A percentile compares a stretch with the other conserved stretches of the same genome.
Conservation (phyloP, 805 yeast genomes). For the Tetrapisispora arboricola region DNA sequence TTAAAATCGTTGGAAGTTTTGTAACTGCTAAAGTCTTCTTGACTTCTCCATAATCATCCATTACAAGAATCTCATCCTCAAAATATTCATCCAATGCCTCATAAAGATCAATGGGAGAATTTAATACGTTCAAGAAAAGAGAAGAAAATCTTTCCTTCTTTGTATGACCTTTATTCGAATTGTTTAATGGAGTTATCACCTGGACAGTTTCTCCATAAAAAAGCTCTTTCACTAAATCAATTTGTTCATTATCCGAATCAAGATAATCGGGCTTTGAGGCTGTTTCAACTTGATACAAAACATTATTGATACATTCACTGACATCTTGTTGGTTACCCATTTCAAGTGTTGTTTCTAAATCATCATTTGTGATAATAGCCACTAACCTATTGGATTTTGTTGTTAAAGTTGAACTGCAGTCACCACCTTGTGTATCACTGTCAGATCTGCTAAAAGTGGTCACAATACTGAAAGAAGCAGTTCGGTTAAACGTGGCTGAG, state of each 20-base stretch:
- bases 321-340: conserved; percentile 94
- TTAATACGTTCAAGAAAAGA: conserved; percentile 74
- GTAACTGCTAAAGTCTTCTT: conserved; percentile 63
- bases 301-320: conserved; percentile 93
- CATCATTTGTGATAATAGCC: conserved; percentile 38
- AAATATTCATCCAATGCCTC: conserved; percentile 87
- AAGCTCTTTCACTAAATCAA: conserved; percentile 65
- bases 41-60: conserved; percentile 62
- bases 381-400: conserved; percentile 13
- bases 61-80: conserved; percentile 50
- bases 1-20: conserved; percentile 70
- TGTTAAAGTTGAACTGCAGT: not conserved
- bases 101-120: conserved; percentile 78
- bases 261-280: conserved; percentile 59
- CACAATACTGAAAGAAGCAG: not conserved
- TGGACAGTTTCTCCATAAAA: conserved; percentile 85
- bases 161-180: conserved; percentile 32
- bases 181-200: conserved; percentile 44
- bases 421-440: not conserved
- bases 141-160: conserved; percentile 70
- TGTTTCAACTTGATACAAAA: conserved; percentile 80
- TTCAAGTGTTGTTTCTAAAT: conserved; percentile 63
- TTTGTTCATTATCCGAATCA: conserved; percentile 71
- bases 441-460: not conserved
- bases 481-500: not conserved